Percentiles rank a stretch among this genome's conserved stretches.
Evolutionary conservation across 371 early-diverging fungal species (phyloP).

Genomic region (Mortierella sp.): DNA sequence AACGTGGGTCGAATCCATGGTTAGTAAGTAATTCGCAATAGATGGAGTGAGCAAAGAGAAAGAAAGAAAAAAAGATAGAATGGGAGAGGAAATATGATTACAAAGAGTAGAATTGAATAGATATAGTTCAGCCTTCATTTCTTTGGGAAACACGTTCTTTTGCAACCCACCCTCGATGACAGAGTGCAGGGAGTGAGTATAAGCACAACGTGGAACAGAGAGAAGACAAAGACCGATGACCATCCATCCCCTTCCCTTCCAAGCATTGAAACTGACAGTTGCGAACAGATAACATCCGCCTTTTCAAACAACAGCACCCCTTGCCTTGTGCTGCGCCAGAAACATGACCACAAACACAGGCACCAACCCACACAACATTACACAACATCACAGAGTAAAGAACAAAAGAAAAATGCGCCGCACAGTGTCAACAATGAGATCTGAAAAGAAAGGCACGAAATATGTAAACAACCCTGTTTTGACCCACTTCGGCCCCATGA

Average conservation of each 20-base stretch:
- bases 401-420: neutral
- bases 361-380: neutral
- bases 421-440: conserved; percentile 2
- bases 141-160: conserved; percentile 6
- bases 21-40: neutral
- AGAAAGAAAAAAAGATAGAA: neutral
- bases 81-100: neutral
- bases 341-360: neutral
- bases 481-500: conserved; percentile 13
- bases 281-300: neutral
- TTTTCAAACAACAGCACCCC: neutral
- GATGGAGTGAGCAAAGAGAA: neutral
- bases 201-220: conserved; percentile 8
- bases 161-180: neutral
- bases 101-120: neutral
- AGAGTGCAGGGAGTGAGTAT: neutral
- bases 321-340: neutral
- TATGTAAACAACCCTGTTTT: conserved; percentile 8
- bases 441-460: neutral
- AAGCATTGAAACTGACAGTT: neutral
- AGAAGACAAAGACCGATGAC: neutral
- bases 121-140: conserved; percentile 1
- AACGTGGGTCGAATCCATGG: neutral
- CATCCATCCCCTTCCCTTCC: too few relatives aligned
- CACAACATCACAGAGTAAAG: neutral